A percentile compares a stretch with the other conserved stretches of the same genome.
phyloP scores from a whole-genome alignment of 1,284 basidiomycete species.

The Chiua sp. region DNA sequence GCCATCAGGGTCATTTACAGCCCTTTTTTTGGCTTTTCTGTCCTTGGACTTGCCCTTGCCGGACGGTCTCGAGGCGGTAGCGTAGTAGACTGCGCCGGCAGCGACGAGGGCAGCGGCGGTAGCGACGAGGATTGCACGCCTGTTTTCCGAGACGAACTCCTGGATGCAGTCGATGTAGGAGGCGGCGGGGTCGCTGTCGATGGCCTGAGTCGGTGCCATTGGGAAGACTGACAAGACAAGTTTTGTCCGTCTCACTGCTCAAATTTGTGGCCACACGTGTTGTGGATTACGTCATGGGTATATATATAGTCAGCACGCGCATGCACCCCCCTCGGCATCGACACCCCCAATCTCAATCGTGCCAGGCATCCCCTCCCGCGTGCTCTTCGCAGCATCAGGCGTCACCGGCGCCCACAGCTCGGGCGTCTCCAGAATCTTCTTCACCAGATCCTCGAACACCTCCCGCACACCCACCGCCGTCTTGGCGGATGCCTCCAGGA shows the following conservation, averaged over 20 bases:
- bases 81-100: constrained; percentile 79
- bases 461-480: constrained; percentile 82
- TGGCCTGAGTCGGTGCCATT: constrained; percentile 27
- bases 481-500: constrained; percentile 91
- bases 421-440: constrained; percentile 70
- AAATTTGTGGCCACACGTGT: constrained; percentile 22
- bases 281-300: constrained; percentile 30
- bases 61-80: constrained; percentile 48
- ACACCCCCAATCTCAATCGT: constrained; percentile 34
- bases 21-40: constrained; percentile 63
- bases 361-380: constrained; percentile 42
- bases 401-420: constrained; percentile 62
- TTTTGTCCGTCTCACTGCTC: neutral
- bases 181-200: constrained; percentile 37
- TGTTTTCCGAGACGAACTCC: constrained; percentile 76
- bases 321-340: constrained; percentile 7
- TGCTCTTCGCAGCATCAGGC: constrained; percentile 16
- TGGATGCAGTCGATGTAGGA: constrained; percentile 67
- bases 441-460: constrained; percentile 83
- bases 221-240: neutral
- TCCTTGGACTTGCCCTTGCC: constrained; percentile 59
- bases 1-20: constrained; percentile 57
- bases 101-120: constrained; percentile 76
- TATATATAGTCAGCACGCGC: constrained; percentile 21
- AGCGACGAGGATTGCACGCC: constrained; percentile 69